A percentile compares a stretch with the other conserved stretches of the same genome.
These are phyloP conservation scores for Suhomyces maxii DNA, from an alignment of 1,139 yeast species.

Conservation along the genomic window DNA sequence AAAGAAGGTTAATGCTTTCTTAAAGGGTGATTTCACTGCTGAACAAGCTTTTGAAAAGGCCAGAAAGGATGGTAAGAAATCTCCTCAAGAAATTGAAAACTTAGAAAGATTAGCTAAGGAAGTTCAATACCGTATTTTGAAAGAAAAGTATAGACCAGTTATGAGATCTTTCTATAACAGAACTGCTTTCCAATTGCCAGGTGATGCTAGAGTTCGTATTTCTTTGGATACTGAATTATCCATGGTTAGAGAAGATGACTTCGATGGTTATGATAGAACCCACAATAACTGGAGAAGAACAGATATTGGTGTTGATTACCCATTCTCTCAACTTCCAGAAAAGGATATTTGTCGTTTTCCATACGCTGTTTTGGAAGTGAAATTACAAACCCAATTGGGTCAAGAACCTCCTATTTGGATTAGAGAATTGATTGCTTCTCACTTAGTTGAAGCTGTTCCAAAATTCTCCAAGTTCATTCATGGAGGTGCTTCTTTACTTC, in stretches of 20 bases:
- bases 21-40: constrained; percentile 83
- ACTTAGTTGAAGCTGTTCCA: constrained; percentile 96
- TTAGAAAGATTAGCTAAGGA: constrained; percentile 90
- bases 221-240: constrained; percentile 93
- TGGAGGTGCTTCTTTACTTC: constrained; percentile 86
- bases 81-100: constrained; percentile 82
- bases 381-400: constrained; percentile 94
- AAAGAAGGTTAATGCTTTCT: constrained; percentile 79
- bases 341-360: constrained; percentile 91
- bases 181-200: constrained; percentile 98
- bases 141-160: constrained; percentile 86
- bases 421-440: constrained; percentile 84
- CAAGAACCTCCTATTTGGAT: constrained; percentile 99
- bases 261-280: constrained; percentile 90
- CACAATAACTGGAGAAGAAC: constrained; percentile 95
- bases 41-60: constrained; percentile 88
- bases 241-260: constrained; percentile 96
- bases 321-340: constrained; percentile 81
- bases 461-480: constrained; percentile 96
- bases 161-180: constrained; percentile 95
- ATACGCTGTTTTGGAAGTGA: constrained; percentile 94
- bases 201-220: constrained; percentile 97
- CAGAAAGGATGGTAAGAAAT: constrained; percentile 89
- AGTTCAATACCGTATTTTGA: constrained; percentile 84
- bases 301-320: constrained; percentile 98